Conservation (phyloP, 257 asterid species). For the Petunia axillaris region DNA sequence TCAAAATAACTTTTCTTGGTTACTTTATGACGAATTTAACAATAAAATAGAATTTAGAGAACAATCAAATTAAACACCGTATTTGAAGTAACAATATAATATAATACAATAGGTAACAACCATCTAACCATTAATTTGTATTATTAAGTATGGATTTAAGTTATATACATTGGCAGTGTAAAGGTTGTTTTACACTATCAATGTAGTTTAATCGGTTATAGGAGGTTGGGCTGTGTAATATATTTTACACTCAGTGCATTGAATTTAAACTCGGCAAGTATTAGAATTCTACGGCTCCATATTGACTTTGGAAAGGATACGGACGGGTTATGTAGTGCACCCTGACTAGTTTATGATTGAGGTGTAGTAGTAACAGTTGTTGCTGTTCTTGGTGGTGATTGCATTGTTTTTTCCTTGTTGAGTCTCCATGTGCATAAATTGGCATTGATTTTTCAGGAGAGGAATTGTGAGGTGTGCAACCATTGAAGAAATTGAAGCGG, state of each 20-base stretch:
- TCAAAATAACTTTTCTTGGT: no score
- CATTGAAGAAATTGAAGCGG: constrained; percentile 87
- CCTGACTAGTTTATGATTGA: background rate
- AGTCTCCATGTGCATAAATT: background rate
- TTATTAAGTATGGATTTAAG: background rate
- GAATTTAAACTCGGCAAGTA: no score
- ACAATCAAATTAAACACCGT: no score
- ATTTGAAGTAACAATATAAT: no score
- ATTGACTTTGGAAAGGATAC: background rate
- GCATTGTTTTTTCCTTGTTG: background rate
- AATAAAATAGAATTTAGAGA: no score
- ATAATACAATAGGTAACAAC: no score
- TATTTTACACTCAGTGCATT: no score
- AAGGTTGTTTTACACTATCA: no score
- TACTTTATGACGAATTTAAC: no score
- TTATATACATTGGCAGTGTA: no score
- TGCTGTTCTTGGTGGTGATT: constrained; percentile 1
- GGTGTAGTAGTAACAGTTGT: background rate
- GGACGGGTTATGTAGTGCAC: background rate
- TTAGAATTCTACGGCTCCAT: background rate
- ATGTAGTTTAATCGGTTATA: no score
- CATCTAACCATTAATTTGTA: background rate
- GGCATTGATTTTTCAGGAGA: constrained; percentile 44
- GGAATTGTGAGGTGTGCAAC: constrained; percentile 78
- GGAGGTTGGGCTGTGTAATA: no score